Base-by-base conservation (phyloP, 164 flowering plant genomes). In the Macadamia integrifolia region DNA sequence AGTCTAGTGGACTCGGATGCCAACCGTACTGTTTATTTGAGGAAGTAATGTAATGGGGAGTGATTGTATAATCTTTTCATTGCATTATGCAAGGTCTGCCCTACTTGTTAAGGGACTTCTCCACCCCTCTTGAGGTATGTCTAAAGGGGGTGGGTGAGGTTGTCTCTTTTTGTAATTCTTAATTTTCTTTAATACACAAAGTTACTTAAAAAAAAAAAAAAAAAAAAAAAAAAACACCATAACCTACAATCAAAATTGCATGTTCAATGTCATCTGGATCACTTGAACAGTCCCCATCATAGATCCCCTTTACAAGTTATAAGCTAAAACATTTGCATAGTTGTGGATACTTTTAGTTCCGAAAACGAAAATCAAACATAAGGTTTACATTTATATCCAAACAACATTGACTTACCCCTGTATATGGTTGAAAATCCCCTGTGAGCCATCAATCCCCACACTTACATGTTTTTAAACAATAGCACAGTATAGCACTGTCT, bases 201-300 rank as follows among this genome's bases (percentile, higher is more conserved):
- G 23, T 23, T 23, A 23, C 23, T 23, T 23, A 23, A 0, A 23
- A 23, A 23, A 23, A 23, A 23, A 23, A 23, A 23, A 23, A 23
- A 0, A 23, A 23, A 23, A 23, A 23, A 23, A 23, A 23, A 23
- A 23, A 23, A 23, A 23, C 23, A 12, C 84, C 95, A 72, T 86
- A 89, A 0, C 97, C 91, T 1, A 91, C 93, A 0, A 88, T 74
- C 69, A 91, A 60, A 50, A 88, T 86, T 0, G 91, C 93, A 64
- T 91, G 95, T 60, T 87, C 86, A 1, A 91, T 80, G 78, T 87
- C 87, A 65, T 84, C 78, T 14, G 91, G 97, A 67, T 86, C 66
- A 58, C 72, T 71, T 0, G 94, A 89, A 82, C 97, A 91, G 12
- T 66, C 70, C 12, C 97, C 97, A 40, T 81, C 87, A 18, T 81